Evolutionary conservation across 345 rosid species (phyloP).

Genomic region (Eutrema japonicum): DNA sequence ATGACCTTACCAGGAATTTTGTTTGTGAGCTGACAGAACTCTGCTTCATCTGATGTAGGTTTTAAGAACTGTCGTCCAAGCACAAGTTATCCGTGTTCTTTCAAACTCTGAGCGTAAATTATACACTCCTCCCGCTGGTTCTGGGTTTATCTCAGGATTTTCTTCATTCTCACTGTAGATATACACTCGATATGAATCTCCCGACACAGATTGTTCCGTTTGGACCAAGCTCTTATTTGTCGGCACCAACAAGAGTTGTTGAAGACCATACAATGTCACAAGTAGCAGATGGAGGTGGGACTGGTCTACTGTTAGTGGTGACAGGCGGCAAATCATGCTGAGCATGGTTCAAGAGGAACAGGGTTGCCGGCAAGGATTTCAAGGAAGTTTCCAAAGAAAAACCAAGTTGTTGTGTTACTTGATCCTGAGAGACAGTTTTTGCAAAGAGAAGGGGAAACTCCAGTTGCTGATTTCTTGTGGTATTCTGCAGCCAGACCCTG

Average conservation of each 20-base stretch:
- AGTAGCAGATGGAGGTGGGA: constrained; percentile 54
- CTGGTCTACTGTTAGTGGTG: constrained; percentile 73
- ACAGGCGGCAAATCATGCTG: constrained; percentile 78
- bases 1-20: not conserved
- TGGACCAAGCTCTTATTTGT: constrained; percentile 89
- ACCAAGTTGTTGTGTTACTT: constrained; percentile 76
- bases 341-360: constrained; percentile 77
- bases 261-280: constrained; percentile 85
- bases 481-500: constrained; percentile 95
- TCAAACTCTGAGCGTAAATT: constrained; percentile 76
- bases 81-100: constrained; percentile 86
- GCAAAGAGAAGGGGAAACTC: constrained; percentile 84
- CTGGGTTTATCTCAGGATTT: constrained; percentile 89
- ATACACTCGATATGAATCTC: constrained; percentile 55
- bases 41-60: constrained; percentile 52
- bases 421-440: constrained; percentile 85
- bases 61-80: constrained; percentile 76
- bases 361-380: constrained; percentile 87
- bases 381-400: constrained; percentile 77
- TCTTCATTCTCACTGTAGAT: constrained; percentile 67
- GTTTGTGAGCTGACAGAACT: constrained; percentile 20
- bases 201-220: constrained; percentile 63
- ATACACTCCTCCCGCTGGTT: constrained; percentile 91
- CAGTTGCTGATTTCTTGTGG: constrained; percentile 87
- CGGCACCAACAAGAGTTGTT: constrained; percentile 82